Conservation (phyloP, 176 grass and related monocot species). For the Chrysopogon serrulatus region DNA sequence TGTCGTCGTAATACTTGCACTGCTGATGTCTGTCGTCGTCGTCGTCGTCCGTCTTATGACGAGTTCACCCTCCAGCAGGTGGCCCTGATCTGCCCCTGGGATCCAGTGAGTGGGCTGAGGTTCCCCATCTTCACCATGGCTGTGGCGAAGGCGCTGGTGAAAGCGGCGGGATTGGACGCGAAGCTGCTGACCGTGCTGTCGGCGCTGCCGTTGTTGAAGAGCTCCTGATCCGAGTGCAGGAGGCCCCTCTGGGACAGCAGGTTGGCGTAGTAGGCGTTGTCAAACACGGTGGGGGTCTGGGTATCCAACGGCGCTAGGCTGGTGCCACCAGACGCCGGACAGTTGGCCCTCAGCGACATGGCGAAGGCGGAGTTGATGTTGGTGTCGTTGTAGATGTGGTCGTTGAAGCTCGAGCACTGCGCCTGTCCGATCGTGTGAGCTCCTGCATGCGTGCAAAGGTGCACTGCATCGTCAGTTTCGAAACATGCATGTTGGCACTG, state of each 20-base stretch:
- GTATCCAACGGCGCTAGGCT: neutral
- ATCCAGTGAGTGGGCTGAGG: neutral
- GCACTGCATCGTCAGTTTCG: too few relatives aligned
- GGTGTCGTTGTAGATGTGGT: neutral
- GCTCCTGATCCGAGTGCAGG: neutral
- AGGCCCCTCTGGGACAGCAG: neutral
- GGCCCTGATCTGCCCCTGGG: neutral
- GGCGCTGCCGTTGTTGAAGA: neutral
- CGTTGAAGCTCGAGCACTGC: neutral
- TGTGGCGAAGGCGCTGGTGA: neutral
- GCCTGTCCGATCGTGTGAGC: neutral
- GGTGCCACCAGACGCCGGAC: neutral
- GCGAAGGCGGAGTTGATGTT: neutral
- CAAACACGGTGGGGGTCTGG: fast-evolving
- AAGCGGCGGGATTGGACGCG: neutral
- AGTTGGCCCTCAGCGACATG: neutral
- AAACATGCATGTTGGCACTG: too few relatives aligned
- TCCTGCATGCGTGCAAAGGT: neutral
- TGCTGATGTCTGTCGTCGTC: too few relatives aligned
- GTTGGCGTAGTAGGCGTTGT: neutral
- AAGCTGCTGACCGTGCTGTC: neutral
- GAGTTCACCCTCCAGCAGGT: neutral
- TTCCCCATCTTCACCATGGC: neutral
- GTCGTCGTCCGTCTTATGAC: neutral
- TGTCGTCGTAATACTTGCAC: too few relatives aligned